These are phyloP conservation scores for Populus euphratica DNA, from an alignment of 345 rosid genomes.

Conservation along the genomic window DNA sequence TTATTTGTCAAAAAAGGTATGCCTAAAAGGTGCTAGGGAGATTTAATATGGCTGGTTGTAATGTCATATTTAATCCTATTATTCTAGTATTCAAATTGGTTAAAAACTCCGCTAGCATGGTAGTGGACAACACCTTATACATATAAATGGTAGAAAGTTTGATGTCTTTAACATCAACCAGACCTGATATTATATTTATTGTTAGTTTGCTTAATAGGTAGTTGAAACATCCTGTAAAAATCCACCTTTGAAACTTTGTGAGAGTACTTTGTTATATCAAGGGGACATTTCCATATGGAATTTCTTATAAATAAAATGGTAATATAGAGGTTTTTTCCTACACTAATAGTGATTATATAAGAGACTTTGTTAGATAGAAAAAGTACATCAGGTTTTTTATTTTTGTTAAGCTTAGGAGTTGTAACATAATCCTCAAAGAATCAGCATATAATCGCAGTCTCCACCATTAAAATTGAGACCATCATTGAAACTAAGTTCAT, in stretches of 20 bases:
- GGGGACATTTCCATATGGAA: not conserved
- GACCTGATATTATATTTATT: not conserved
- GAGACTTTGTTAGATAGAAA: not conserved
- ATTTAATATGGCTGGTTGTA: not conserved
- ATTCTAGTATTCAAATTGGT: not conserved
- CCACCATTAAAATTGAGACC: not conserved
- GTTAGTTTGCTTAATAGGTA: not conserved
- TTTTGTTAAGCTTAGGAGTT: not conserved
- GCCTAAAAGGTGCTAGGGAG: not conserved
- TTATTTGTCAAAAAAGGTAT: not conserved
- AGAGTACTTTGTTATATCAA: not conserved
- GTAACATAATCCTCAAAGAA: not conserved
- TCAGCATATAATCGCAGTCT: not conserved
- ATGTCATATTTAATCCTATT: not conserved
- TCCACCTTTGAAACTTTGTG: not conserved
- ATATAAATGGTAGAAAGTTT: not conserved
- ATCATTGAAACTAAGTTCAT: not conserved
- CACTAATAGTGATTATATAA: too few species aligned
- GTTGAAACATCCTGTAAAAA: not conserved
- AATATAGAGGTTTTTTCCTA: not conserved
- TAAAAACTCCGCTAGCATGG: fast-evolving
- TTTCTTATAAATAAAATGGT: not conserved
- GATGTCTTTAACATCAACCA: not conserved
- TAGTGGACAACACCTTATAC: not conserved
- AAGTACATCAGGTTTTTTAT: not conserved